Evolutionary conservation across 176 grass and related monocot genomes (phyloP), one percentile per base, ranked within the genome.

Genomic region (Lolium rigidum): DNA sequence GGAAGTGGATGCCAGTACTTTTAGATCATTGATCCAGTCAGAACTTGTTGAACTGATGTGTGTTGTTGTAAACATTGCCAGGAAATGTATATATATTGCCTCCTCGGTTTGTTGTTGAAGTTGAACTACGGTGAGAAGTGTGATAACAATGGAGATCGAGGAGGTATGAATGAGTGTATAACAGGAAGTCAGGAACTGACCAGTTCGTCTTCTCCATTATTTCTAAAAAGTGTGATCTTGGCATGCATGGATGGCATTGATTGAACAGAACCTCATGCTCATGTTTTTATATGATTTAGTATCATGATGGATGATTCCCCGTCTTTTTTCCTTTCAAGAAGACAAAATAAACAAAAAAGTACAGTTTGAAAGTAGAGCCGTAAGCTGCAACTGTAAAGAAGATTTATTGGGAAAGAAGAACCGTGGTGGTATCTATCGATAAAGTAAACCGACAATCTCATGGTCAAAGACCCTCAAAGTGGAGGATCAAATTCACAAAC

Each of bases 401-500:
- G 54, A 56, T 56, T 56, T 56, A 56, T 7, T 17, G 51, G 56
- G 58, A 61, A 60, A 60, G 59, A 62, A 63, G 60, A n/a, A 60
- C 17, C 9, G 47, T 51, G 10, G 25, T 83, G 16, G 20, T n/a
- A 43, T 9, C 0, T 22, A 39, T 72, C 28, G 3, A 21, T 78
- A 52, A 86, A 71, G 55, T 62, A 72, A 39, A 65, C 54, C 2
- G 44, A 11, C 10, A 74, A 12, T 13, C n/a, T 20, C 22, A 57
- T 1, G 48, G 20, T 87, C 24, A 20, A 76, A 76, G 44, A 26
- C 58, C 13, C 24, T 43, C 24, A 62, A 64, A 43, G 84, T 79
- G 37, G 6, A 78, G 55, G 47, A 76, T 17, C 77, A 49, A 78
- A 61, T 87, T 75, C 79, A 39, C 26, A 7, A 21, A n/a, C 68